Base-by-base conservation (phyloP, 192 early-diverging fungal genomes). In the Coemansia sp. region DNA sequence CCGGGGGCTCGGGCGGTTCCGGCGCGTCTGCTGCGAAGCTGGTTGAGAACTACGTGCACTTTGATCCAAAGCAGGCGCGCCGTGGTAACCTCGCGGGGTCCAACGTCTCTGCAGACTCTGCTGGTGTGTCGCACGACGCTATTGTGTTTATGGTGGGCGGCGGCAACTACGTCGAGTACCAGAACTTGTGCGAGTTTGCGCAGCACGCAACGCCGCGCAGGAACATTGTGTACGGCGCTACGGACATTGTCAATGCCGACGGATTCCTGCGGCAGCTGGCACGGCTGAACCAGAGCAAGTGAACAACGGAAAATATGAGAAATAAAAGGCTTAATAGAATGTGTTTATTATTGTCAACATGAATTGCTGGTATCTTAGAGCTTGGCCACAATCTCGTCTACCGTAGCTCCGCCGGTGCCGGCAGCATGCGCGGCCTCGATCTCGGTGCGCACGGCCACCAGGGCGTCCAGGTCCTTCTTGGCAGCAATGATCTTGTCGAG, bases 71-170 rank as follows among this genome's bases (percentile, higher is more conserved):
- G 62, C 82, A 82, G 51, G 77, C 73, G 40, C 73, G 82, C 27
- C 80, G 81, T 41, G 81, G 83, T 38, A 84, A 84, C 59, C 70
- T 81, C 48, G 66, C 71, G 18, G 66, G 69, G 15, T 64, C 78
- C 2, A 73, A 64, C 23, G 71, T 56, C 54, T 71, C 37, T 62
- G 78, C 71, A 57, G 64, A 46, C 62, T 62, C 69, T 69, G 73
- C 78, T n/a, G 77, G 79, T 0, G 76, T 84, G 0, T 59, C 90
- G 62, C 86, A 92, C 54, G 91, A 97, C 53, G 95, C 94, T 4
- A 89, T 99, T 69, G 97, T 99, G 21, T 98, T 99, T 86, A 90
- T 95, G 11, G 85, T 98, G 40, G 97, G 97, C 23, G 97, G 97
- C 37, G 97, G 97, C 22, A 97, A 97, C 69, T 99, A 98, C 77